Evolutionary conservation across 495 filamentous ascomycete genomes (phyloP).

Genomic region (Immersiella caudata): DNA sequence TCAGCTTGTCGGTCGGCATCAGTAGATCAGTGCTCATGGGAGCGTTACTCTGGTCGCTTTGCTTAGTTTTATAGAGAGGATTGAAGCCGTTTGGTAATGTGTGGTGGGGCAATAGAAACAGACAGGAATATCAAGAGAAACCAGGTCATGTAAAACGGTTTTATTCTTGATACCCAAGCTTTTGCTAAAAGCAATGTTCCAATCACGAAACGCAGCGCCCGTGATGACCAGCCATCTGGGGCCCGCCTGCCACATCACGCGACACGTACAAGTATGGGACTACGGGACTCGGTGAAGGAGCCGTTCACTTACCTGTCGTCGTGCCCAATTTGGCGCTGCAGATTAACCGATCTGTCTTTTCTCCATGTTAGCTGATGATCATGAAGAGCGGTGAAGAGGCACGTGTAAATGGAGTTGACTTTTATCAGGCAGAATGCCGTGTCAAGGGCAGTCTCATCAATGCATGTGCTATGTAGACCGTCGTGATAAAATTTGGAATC

Average conservation of each 20-base stretch:
- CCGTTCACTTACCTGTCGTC: background rate
- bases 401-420: slow-evolving; percentile 19
- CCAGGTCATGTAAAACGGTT: background rate
- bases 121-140: background rate
- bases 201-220: background rate
- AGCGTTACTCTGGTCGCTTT: background rate
- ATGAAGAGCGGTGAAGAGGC: background rate
- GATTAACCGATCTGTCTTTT: background rate
- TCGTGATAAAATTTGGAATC: slow-evolving; percentile 83
- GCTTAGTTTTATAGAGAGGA: background rate
- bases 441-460: slow-evolving; percentile 96
- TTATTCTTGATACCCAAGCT: background rate
- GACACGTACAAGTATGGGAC: background rate
- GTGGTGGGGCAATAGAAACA: too few species aligned
- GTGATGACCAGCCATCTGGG: background rate
- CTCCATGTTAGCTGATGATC: slow-evolving; percentile 26
- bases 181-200: background rate
- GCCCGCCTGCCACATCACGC: background rate
- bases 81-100: too few species aligned
- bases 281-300: background rate
- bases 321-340: background rate
- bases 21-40: background rate
- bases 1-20: background rate
- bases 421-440: slow-evolving; percentile 70
- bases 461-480: slow-evolving; percentile 93